These are phyloP conservation scores for Pseudopyricularia cyperi DNA, from an alignment of 2,329 filamentous ascomycete species.

Conservation along the genomic window DNA sequence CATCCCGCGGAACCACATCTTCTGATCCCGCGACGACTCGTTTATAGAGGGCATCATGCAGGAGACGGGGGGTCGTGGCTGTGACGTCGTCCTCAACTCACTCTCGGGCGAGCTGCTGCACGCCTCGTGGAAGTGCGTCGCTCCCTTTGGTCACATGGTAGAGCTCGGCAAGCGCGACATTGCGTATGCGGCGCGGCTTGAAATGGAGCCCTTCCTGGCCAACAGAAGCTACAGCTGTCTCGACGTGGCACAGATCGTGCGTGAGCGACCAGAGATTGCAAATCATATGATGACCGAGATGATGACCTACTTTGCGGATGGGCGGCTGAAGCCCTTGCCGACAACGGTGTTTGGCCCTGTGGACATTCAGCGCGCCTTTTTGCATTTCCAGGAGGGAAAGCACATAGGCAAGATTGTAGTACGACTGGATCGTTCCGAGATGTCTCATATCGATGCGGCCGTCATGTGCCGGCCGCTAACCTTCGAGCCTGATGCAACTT, in stretches of 20 bases:
- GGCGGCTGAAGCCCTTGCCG: neutral
- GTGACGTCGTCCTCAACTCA: slow-evolving; percentile 3
- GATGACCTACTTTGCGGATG: neutral
- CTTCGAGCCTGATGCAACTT: neutral
- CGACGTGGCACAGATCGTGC: slow-evolving; percentile 1
- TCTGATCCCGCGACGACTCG: neutral
- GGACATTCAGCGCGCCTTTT: neutral
- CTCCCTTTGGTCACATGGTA: slow-evolving; percentile 16
- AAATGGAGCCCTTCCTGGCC: slow-evolving; percentile 19
- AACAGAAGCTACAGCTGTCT: slow-evolving; percentile 5
- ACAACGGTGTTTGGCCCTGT: neutral
- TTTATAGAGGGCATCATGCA: slow-evolving; percentile 1
- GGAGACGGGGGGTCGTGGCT: neutral
- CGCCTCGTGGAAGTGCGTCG: slow-evolving; percentile 16
- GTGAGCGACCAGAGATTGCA: neutral
- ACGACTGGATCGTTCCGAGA: too few relatives aligned
- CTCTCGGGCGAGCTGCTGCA: slow-evolving; percentile 12
- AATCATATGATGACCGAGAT: neutral
- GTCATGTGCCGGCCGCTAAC: too few relatives aligned
- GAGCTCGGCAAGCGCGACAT: slow-evolving; percentile 19
- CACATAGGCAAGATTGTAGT: neutral
- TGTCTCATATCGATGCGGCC: too few relatives aligned
- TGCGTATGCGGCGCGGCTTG: slow-evolving; percentile 15
- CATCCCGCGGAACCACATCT: slow-evolving; percentile 8
- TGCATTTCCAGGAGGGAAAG: neutral